Evolutionary conservation across 441 rosid genomes (phyloP), one percentile per base, ranked within the genome.

Genomic region (Pelargonium cotyledonis): DNA sequence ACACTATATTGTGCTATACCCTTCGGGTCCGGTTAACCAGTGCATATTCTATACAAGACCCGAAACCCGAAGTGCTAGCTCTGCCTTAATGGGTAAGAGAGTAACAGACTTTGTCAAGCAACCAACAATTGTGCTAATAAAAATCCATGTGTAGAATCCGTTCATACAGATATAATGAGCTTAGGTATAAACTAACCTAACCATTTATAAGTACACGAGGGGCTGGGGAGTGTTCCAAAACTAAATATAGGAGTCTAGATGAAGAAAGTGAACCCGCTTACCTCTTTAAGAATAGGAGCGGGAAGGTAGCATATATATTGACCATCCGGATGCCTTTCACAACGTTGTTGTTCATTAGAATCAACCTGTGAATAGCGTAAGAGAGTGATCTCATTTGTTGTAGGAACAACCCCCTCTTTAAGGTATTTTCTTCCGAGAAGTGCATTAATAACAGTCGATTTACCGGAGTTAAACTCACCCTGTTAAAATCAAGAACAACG

Each of bases 391-490:
- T 90, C 97, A 61, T 91, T 95, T 72, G 96, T 95, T 16, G 97
- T 95, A 70, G 97, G 99, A 77, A 91, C 79, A 79, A 95, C 97
- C 23, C 96, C 97, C 67, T 87, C 96, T 71, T 85, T 90, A 65
- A 95, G 94, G 58, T 89, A 95, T 75, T 92, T 85, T 82, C 89
- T 75, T 73, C 99, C 97, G 68, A 95, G 96, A 77, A 95, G 89
- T n/a, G 99, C 96, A 79, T 91, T 94, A 70, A 91, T 91, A 72
- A 94, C 94, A 16, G 90, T 84, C 65, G 99, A 90, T 85, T 95
- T 95, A 41, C 99, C 99, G 15, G 99, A 90, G 80, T 91, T 95
- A 70, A 88, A 91, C 69, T 95, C 99, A 74, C 99, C 96, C 99
- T 95, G 81, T 67, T 61, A 68, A 63, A 68, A 75, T 61, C 72